Evolutionary conservation across 1,284 basidiomycete species (phyloP).

Genomic region (Trichosporon faecale): DNA sequence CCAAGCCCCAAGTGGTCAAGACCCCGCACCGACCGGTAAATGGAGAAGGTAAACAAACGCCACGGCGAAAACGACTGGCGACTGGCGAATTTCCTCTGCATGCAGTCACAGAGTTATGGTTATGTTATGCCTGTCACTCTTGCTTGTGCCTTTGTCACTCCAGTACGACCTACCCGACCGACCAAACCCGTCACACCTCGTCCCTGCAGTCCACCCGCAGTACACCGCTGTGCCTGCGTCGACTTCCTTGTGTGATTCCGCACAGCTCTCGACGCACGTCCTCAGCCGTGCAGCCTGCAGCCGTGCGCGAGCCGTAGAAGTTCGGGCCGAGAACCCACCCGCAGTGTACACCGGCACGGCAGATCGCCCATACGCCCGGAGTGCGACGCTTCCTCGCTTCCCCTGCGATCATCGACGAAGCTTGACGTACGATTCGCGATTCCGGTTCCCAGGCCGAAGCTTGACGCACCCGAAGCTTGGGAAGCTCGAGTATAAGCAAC

Average conservation of each 20-base stretch:
- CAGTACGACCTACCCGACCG: not conserved
- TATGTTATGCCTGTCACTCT: conserved; percentile 1
- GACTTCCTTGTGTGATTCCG: not conserved
- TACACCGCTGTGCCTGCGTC: not conserved
- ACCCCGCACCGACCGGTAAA: not conserved
- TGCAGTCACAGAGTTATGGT: not conserved
- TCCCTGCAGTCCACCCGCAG: not conserved
- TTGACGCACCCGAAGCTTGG: not conserved
- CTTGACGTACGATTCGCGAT: not conserved
- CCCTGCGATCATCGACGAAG: too few relatives aligned
- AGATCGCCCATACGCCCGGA: not conserved
- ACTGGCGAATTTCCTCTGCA: not conserved
- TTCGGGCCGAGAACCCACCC: not conserved
- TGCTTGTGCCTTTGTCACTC: not conserved
- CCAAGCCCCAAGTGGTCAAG: not conserved
- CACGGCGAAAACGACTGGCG: not conserved
- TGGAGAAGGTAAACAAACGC: not conserved
- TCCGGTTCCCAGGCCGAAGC: not conserved
- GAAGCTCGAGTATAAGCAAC: not conserved
- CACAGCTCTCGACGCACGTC: not conserved
- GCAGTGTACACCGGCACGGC: not conserved
- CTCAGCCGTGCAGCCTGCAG: not conserved
- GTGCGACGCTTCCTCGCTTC: not conserved
- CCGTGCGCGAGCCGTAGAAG: not conserved
- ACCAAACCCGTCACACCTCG: not conserved